Conservation (phyloP, 2,329 filamentous ascomycete genomes). For the Laburnicola sp. region DNA sequence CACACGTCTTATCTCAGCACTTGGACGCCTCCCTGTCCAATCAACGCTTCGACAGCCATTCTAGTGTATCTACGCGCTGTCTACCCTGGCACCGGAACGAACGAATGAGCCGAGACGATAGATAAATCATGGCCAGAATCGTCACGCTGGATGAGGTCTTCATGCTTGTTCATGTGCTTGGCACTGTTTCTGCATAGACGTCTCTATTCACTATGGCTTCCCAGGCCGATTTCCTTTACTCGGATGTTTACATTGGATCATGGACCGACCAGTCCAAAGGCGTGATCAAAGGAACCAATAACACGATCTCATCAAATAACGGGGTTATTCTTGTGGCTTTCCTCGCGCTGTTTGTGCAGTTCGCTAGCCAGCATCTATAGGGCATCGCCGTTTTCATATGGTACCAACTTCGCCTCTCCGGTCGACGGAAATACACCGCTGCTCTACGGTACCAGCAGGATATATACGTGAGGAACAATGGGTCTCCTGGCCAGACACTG, state of each 20-base stretch:
- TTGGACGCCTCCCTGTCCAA: background rate
- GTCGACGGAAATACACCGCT: background rate
- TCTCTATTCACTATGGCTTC: constrained; percentile 4
- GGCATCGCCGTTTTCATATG: constrained; percentile 12
- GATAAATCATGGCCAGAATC: too few relatives aligned
- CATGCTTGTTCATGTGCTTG: background rate
- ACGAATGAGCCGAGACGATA: too few relatives aligned
- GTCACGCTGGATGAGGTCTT: too few relatives aligned
- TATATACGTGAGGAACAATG: constrained; percentile 12
- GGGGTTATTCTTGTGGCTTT: constrained; percentile 31
- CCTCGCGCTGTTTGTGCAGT: constrained; percentile 31
- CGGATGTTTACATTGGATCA: constrained; percentile 23
- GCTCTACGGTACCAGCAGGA: constrained; percentile 12
- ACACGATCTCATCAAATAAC: constrained; percentile 26
- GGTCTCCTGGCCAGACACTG: constrained; percentile 7
- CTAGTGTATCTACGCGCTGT: background rate
- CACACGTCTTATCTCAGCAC: background rate
- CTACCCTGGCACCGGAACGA: background rate
- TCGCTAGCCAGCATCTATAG: constrained; percentile 15
- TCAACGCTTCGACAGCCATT: background rate
- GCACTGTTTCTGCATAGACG: too few relatives aligned
- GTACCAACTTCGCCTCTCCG: constrained; percentile 8
- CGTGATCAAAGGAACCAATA: constrained; percentile 25
- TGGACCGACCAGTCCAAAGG: constrained; percentile 33
- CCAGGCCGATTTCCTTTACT: constrained; percentile 8